Base-by-base conservation (phyloP, 2,329 filamentous ascomycete species). In the Cadophora sp. region DNA sequence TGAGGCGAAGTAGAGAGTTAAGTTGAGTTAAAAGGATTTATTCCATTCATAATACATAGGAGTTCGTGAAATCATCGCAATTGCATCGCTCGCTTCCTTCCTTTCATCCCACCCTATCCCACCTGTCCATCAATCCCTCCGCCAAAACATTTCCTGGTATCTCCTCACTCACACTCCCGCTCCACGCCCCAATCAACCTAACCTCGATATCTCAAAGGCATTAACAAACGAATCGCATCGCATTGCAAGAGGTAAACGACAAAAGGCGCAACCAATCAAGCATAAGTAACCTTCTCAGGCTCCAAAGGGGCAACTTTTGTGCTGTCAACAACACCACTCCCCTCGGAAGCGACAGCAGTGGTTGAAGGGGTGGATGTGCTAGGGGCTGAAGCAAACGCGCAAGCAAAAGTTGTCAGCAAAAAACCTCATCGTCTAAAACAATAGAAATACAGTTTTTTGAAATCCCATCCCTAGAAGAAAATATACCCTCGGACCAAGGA, bases 301-400 rank as follows among this genome's bases (percentile, higher is more conserved):
- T 75, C 71, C 56, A 73, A 67, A 68, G 75, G 75, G 60, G 70
- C 71, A 66, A 74, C 69, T 64, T 72, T 74, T 22, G 75, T 65
- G 59, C 70, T 70, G 53, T 73, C 74, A 62, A 75, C 67, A 60
- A 72, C 60, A 47, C 43, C 64, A 63, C 69, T 70, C 20, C 62
- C 67, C 48, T 66, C 59, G 56, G 73, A 64, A 66, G 72, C 66
- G 66, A 67, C 66, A 36, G 66, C 66, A 64, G 65, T 51, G 18
- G 72, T 66, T 68, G 69, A 65, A 66, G 66, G 58, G 62, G 67
- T 64, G 36, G 73, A 51, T 51, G 53, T 58, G 53, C 53, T 59
- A 66, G 68, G 51, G 68, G 72, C 66, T 70, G 67, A 65, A 43
- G n/a, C 59, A 59, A 55, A 67, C 64, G 66, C 67, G 70, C 59